Evolutionary conservation across 306 rosid species (phyloP), one percentile per base, ranked within the genome.

Genomic region (Rosa lucieae): DNA sequence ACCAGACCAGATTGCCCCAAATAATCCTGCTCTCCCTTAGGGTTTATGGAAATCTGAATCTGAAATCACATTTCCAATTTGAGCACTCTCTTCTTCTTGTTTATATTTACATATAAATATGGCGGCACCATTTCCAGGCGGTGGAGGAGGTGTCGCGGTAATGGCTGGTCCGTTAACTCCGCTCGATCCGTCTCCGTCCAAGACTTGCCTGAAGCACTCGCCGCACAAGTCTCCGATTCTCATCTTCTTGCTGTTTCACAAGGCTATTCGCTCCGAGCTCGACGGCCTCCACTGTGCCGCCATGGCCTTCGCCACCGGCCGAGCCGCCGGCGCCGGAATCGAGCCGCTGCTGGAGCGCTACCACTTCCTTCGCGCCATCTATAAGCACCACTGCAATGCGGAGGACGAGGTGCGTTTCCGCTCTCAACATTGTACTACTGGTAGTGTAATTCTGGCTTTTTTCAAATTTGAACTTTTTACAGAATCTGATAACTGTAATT

Each of bases 221-320:
- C 58, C 73, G 8, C 58, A 79, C 52, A 67, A 79, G 55, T 85
- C 90, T 21, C 88, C 90, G 32, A 84, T 87, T 14, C 78, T 87
- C 17, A 84, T 87, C 14, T 84, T 87, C 89, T 69, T 83, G 72
- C 79, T 87, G 53, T 87, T 87, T 21, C 89, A 87, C 70, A 87
- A 87, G 51, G 87, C 89, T 17, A 84, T 87, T 29, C 85, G 87
- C 43, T 81, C 87, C 67, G 89, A 84, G 84, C 89, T 87, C 67
- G 86, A 84, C 7, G 48, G 80, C n/a, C 78, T 87, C 26, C 89
- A 87, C 47, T 78, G 70, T 0, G 78, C 82, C 56, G 86, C 87
- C 52, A 9, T 87, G 61, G 82, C 75, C 62, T 84, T 84, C 49
- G 89, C 85, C 40, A 76, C 84, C 9, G 32, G 65, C 47, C 77